Evolutionary conservation across 139 green algal species (phyloP).

Genomic region (Deuterostichococcus epilithicus): DNA sequence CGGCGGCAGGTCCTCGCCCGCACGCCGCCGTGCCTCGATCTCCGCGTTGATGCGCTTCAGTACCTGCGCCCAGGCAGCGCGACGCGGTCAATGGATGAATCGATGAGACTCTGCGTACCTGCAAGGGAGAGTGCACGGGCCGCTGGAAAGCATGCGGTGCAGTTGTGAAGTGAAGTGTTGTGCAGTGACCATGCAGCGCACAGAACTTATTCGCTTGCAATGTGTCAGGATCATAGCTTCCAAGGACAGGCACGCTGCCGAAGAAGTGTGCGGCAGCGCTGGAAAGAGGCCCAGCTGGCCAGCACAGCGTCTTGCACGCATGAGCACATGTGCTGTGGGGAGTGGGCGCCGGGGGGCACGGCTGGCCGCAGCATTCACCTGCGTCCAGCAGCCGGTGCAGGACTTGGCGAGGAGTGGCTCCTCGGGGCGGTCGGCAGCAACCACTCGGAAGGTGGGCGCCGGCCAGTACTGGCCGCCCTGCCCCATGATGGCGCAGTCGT

Average conservation of each 20-base stretch:
- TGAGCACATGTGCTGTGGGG: background rate
- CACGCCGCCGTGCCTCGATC: slow-evolving; percentile 60
- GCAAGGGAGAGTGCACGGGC: background rate
- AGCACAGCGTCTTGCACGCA: too few species aligned
- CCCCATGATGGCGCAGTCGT: slow-evolving; percentile 81
- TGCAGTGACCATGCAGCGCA: background rate
- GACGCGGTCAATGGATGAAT: background rate
- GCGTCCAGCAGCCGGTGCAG: slow-evolving; percentile 87
- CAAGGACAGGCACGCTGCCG: too few species aligned
- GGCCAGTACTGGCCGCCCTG: slow-evolving; percentile 69
- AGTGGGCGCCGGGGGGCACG: background rate
- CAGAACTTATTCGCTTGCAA: too few species aligned
- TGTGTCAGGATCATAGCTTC: too few species aligned
- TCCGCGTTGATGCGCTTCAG: slow-evolving; percentile 87
- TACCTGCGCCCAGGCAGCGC: slow-evolving; percentile 33
- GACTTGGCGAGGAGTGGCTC: slow-evolving; percentile 78
- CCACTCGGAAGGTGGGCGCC: slow-evolving; percentile 71
- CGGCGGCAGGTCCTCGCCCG: slow-evolving; percentile 78
- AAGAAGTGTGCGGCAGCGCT: too few species aligned
- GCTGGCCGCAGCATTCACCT: slow-evolving; percentile 41
- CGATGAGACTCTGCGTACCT: background rate
- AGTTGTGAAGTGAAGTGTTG: background rate
- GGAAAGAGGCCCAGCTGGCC: too few species aligned
- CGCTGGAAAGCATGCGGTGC: background rate
- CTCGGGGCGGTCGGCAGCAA: slow-evolving; percentile 70